Base-by-base conservation (phyloP, 2,329 filamentous ascomycete genomes). In the Seiridium cupressi region DNA sequence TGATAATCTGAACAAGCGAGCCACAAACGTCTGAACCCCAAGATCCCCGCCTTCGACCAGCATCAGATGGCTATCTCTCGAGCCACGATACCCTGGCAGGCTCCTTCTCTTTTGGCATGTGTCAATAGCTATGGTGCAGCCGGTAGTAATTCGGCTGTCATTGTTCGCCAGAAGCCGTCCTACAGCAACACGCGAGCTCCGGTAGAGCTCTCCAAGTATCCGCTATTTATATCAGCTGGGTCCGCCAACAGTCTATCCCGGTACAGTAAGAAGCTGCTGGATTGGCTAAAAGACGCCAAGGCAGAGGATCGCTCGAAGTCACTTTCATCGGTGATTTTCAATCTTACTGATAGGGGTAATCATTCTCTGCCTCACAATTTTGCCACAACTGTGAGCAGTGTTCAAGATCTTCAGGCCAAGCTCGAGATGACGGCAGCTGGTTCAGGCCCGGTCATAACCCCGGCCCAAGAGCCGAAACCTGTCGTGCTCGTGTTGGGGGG, bases 81-180 rank as follows among this genome's bases (percentile, higher is more conserved):
- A 26, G 10, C 13, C 5, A n/a, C 40, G 5, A 9, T 51, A 5
- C 11, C 44, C 7, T 60, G 58, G 58, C 3, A 34, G 3, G 35
- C 26, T 3, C 32, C 53, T 1, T 35, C 9, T 1, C 44, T 10
- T 7, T 3, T 51, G 18, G 58, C 58, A 2, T 47, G 44, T 18
- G 53, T 67, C 3, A 62, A 60, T 44, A 67, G 62, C 32, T 66
- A 67, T n/a, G 65, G 65, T 1, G 65, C 65, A 0, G 59, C 62
- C 5, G 66, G 66, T 4, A 62, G 57, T 31, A 67, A 66, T 49
- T 60, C 65, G 5, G 62, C 63, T 5, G 36, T 63, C 4, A 34
- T 66, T 6, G 38, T 59, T 9, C 49, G 55, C 26, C 44, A 64
- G 42, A 51, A 55, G 11, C 42, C 59, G 35, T 5, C 59, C 32